Percentiles rank a stretch among this genome's conserved stretches.
These are phyloP conservation scores for Aspergillus carlsbadensis DNA, from an alignment of 495 filamentous ascomycete species.

Conservation along the genomic window DNA sequence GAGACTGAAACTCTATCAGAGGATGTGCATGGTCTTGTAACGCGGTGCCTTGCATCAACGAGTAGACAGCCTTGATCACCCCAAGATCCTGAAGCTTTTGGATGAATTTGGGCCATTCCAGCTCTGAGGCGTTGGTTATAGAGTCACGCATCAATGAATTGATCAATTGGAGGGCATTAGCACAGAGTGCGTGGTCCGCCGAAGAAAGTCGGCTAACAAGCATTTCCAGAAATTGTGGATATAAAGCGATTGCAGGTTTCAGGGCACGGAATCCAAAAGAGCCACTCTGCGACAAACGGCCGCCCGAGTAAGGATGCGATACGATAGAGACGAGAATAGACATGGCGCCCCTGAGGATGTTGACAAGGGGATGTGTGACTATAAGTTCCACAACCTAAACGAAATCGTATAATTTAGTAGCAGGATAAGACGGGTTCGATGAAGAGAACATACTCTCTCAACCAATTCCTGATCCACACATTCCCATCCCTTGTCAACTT, in stretches of 20 bases:
- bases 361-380: conserved; percentile 93
- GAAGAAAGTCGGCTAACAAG: conserved; percentile 85
- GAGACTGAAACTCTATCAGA: conserved; percentile 85
- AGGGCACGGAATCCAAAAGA: conserved; percentile 83
- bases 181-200: conserved; percentile 94
- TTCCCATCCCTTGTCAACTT: conserved; percentile 98
- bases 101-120: conserved; percentile 94
- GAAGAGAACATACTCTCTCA: conserved; percentile 65
- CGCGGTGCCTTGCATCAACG: conserved; percentile 88
- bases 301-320: conserved; percentile 66
- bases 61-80: conserved; percentile 86
- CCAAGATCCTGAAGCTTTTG: conserved; percentile 90
- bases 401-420: background rate
- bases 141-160: conserved; percentile 95
- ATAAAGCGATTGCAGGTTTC: conserved; percentile 84
- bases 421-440: too few species aligned
- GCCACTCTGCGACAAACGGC: conserved; percentile 44
- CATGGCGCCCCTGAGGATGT: conserved; percentile 95
- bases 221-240: conserved; percentile 93
- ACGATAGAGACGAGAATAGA: conserved; percentile 92
- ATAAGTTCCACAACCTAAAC: conserved; percentile 84
- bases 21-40: conserved; percentile 94
- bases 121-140: conserved; percentile 66
- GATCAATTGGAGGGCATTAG: conserved; percentile 90
- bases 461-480: conserved; percentile 66